These are phyloP conservation scores for Colletotrichum echinochloae DNA, from an alignment of 2,329 filamentous ascomycete species.

Conservation along the genomic window DNA sequence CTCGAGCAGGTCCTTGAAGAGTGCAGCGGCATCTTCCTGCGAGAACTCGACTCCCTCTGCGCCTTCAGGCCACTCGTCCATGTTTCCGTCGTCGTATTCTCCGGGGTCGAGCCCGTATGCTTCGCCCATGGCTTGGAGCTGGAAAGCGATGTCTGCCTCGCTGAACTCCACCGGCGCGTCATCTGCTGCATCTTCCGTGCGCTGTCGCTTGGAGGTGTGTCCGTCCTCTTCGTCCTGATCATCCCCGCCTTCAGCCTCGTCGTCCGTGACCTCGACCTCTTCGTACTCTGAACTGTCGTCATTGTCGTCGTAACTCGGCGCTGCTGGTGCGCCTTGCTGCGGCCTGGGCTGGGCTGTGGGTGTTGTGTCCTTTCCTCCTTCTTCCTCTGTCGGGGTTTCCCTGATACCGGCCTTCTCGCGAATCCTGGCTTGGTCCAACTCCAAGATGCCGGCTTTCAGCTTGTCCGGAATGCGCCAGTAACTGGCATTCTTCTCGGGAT, in stretches of 20 bases:
- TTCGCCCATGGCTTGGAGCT: conserved; percentile 88
- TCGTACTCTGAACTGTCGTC: conserved; percentile 80
- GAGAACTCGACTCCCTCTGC: conserved; percentile 77
- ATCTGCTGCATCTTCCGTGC: conserved; percentile 63
- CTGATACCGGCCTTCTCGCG: conserved; percentile 61
- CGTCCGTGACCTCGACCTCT: conserved; percentile 74
- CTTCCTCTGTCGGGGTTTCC: conserved; percentile 43
- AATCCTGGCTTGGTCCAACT: conserved; percentile 79
- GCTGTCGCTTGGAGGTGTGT: conserved; percentile 72
- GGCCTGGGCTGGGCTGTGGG: conserved; percentile 30
- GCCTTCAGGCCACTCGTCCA: conserved; percentile 75
- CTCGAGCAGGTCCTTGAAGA: conserved; percentile 89
- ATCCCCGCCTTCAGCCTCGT: conserved; percentile 57
- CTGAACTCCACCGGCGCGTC: conserved; percentile 80
- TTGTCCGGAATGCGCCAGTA: conserved; percentile 95
- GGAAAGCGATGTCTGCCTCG: conserved; percentile 94
- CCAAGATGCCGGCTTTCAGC: conserved; percentile 81
- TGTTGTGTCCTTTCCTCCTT: conserved; percentile 16
- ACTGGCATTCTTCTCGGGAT: conserved; percentile 85
- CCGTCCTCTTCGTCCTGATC: conserved; percentile 52
- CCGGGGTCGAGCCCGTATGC: conserved; percentile 84
- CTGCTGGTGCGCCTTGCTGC: background rate
- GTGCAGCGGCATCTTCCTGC: conserved; percentile 78
- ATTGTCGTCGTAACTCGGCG: conserved; percentile 19
- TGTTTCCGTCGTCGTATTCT: conserved; percentile 77